Base-by-base conservation (phyloP, 129 eudicot species). In the Lonicera japonica region DNA sequence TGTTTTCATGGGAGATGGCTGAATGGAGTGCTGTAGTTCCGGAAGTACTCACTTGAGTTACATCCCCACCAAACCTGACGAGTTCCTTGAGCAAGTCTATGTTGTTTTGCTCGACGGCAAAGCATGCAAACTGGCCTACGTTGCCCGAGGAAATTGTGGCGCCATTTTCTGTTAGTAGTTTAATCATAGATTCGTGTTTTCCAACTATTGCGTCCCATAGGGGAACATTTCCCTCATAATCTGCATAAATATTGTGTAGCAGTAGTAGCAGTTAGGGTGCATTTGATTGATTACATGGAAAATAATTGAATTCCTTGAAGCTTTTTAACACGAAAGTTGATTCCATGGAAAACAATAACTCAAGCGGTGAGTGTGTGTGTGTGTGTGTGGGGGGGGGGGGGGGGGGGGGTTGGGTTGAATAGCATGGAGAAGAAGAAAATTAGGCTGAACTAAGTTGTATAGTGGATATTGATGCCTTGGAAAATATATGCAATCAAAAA, bases 201-300 rank as follows among this genome's bases (percentile, higher is more conserved):
- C 86, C 90, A 46, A 73, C 13, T 14, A 91, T 72, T 50, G 97
- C 94, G 46, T 90, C 90, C 97, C 95, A 82, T n/a, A 91, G 72
- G 4, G 97, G 95, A 70, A 87, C 88, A 53, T 75, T 77, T 60
- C 95, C 97, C 68, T 91, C 94, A n/a, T 73, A 53, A 69, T 86
- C 95, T 83, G 85, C 36, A 29, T 29, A 29, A 29, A 29, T 29
- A 29, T 29, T 2, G 6, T 29, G 36, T 29, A 29, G 36, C 6
- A 29, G 36, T 29, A 6, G 36, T 29, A 29, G 2, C 6, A 29
- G 36, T 29, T 29, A 29, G 36, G 36, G 36, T 29, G 36, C 36
- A 6, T 29, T 29, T 29, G 36, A 6, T 29, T 29, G 36, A 1
- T 29, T 29, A 29, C 36, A 6, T 29, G 36, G 36, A 29, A 29